Evolutionary conservation across 1,284 basidiomycete species (phyloP), one percentile per base, ranked within the genome.

Genomic region (Somion occarium): DNA sequence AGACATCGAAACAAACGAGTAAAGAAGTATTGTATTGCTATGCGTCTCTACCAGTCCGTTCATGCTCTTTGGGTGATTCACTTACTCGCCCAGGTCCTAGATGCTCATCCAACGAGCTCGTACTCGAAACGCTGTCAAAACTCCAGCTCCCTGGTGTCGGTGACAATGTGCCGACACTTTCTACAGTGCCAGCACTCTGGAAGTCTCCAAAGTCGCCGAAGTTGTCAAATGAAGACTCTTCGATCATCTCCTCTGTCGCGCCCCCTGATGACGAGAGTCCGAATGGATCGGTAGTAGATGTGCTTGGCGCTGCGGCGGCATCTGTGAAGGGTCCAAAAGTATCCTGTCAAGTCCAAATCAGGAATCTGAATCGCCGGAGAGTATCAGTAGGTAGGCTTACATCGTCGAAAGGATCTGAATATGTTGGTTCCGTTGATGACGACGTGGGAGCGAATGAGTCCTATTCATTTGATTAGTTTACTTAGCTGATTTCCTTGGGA

Each of bases 191-290:
- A 0, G 73, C 78, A 49, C 72, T 74, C 57, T 88, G 87, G 61
- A 91, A 91, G 54, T 90, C 89, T 9, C 85, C 85, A 64, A 91
- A 90, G 58, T 89, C 88, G 24, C 82, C 82, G 60, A 85, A 86
- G 22, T 73, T 74, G 39, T 85, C 83, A 57, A 86, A 85, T 1
- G 80, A 78, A 1, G 78, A 73, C 24, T 85, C 80, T 19, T 81
- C 80, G 58, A 56, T 63, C 56, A 52, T 74, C 53, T 79, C 82
- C 23, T 82, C 78, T 0, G 79, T 74, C 51, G 80, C 75, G 3
- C 43, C 49, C 3, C 27, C 13, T 20, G 76, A 76, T 0, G 81
- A 73, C 1, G 76, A 71, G 63, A 81, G 82, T 1, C 73, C 76
- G 66, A 89, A 87, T 1, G 79, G 78, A 58, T 85, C 84, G 18